Evolutionary conservation across 345 rosid species (phyloP), one percentile per base, ranked within the genome.

Genomic region (Populus deltoides): DNA sequence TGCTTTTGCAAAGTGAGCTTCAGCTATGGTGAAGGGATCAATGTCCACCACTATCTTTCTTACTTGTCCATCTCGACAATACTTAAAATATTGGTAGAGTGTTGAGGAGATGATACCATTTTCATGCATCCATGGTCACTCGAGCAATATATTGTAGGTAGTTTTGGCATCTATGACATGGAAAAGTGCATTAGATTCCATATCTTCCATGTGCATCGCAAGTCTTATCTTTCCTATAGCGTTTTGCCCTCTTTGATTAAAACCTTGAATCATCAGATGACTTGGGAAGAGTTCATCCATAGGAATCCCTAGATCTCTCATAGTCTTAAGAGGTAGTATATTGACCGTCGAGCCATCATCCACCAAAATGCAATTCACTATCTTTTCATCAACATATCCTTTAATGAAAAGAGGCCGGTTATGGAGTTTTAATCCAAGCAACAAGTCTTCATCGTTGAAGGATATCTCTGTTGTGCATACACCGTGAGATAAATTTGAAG

Each of bases 71-170:
- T 39, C 8, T 39, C 8, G 43, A 39, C 15, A 20, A 9, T 66
- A 68, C 18, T 76, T 67, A 8, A 76, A 35, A 55, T 67, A 76
- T n/a, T 67, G 66, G 16, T 76, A 38, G 2, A 76, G 51, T 3
- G 22, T 76, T 8, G 55, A 68, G 0, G 73, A 47, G 0, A 76
- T 5, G 70, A 76, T 69, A 0, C 53, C 73, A 68, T 76, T 47
- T 47, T 68, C 66, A 45, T 76, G 73, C 6, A 76, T 45, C 79
- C 43, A 39, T 39, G 9, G 43, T 39, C 8, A 0, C 8, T 11
- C 33, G 11, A 27, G 35, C 0, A 12, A 11, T 20, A 39, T 10
- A 8, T 35, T 66, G 4, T 66, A 66, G 31, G 7, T 24, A 18
- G 35, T 66, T 31, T 29, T 17, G 13, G 18, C 33, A 31, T 31